These are phyloP conservation scores for Cadophora sp. DNA, from an alignment of 2,329 filamentous ascomycete species.

Conservation along the genomic window DNA sequence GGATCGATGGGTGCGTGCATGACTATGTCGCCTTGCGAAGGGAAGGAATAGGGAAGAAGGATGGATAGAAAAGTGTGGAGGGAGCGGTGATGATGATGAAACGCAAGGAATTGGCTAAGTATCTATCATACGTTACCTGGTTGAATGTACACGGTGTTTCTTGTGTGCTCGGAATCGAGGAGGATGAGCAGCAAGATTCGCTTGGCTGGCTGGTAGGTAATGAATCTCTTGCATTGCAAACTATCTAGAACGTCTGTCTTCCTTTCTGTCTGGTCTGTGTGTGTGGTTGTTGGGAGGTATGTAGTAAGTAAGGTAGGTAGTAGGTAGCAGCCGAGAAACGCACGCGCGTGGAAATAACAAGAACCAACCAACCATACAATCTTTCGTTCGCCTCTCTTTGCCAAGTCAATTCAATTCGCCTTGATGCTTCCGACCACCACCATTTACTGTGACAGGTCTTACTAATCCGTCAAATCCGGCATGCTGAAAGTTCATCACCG, in stretches of 20 bases:
- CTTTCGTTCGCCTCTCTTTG: constrained; percentile 24
- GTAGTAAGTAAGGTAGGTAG: not conserved
- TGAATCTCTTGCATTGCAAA: constrained; percentile 29
- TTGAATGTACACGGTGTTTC: not conserved
- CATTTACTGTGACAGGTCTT: constrained; percentile 21
- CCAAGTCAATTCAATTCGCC: constrained; percentile 30
- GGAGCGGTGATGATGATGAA: constrained; percentile 7
- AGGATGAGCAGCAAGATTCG: not conserved
- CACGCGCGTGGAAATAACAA: constrained; percentile 20
- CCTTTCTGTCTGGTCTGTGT: not conserved
- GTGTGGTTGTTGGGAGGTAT: constrained; percentile 19
- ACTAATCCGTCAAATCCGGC: constrained; percentile 20
- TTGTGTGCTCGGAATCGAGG: constrained; percentile 2
- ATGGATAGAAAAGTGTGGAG: not conserved
- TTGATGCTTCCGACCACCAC: constrained; percentile 30
- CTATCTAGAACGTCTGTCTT: constrained; percentile 32
- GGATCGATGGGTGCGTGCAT: constrained; percentile 6
- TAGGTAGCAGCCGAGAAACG: constrained; percentile 28
- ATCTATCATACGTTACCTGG: constrained; percentile 16
- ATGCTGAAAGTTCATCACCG: constrained; percentile 31
- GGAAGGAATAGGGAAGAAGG: not conserved
- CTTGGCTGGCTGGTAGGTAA: constrained; percentile 21
- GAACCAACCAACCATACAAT: constrained; percentile 15
- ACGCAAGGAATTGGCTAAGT: not conserved
- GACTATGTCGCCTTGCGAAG: not conserved